Evolutionary conservation across 805 yeast genomes (phyloP), one percentile per base, ranked within the genome.

Genomic region (Yamadazyma insecticola): DNA sequence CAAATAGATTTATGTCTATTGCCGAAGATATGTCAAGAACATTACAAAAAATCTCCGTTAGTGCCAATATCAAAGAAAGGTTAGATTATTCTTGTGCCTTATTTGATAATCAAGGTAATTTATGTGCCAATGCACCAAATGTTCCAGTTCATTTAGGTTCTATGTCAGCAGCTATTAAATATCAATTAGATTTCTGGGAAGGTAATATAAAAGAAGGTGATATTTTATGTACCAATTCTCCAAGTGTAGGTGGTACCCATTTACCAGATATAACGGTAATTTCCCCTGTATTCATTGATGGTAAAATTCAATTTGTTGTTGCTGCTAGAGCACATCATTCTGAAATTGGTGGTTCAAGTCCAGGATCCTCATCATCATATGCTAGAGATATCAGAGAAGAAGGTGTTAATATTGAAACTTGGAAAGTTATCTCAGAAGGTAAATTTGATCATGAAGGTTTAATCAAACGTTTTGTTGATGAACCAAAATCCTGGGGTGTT

Each of bases 11-110:
- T 53, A 84, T 85, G 90, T 87, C 86, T 40, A 84, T 86, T 53
- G 95, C 96, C 4, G 94, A 85, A 44, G 92, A 84, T 51, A 85
- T 85, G 95, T 92, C 94, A 15, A 72, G 74, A 25, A 81, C 88
- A 6, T 62, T 85, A 35, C 83, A 83, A 40, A 81, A 81, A 55
- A 85, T 90, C 0, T 70, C 90, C 2, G 87, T 85, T 9, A 78
- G 88, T 4, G 83, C 89, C 2, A 85, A 85, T 48, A 88, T 85
- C 24, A 85, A 85, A 49, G 95, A 85, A 50, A 63, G 95, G 30
- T 59, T 85, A 17, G 95, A 85, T 53, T 85, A 81, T 52, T 81
- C 90, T 15, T 85, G 95, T 63, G 95, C 95, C 2, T 53, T 85
- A 12, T 85, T 85, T 50, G 86, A 80, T 44, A 66, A 80, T 1